A percentile compares a stretch with the other conserved stretches of the same genome.
Evolutionary conservation across 73 alveolate genomes (phyloP).

Genomic region (Stentor roeselii): DNA sequence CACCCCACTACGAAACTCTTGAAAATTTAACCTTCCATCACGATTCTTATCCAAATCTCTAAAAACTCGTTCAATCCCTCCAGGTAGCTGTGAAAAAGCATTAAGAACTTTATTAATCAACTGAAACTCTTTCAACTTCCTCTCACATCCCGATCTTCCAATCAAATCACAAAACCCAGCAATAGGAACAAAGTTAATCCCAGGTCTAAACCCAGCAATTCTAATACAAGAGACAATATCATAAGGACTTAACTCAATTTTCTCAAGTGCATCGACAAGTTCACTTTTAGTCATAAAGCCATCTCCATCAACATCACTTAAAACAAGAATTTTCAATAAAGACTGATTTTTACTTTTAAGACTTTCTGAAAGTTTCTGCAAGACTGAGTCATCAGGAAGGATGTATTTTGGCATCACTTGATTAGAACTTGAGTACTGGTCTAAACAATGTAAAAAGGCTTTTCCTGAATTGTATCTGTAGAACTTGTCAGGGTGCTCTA

Average conservation of each 20-base stretch:
- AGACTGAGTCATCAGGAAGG: neutral
- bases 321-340: neutral
- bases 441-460: neutral
- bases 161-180: neutral
- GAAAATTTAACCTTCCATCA: neutral
- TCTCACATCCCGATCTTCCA: neutral
- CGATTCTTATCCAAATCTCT: neutral
- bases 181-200: neutral
- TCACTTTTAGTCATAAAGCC: neutral
- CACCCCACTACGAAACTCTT: neutral
- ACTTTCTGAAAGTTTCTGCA: neutral
- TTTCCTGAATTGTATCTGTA: neutral
- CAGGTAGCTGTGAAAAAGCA: neutral
- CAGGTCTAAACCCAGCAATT: slow-evolving; percentile 25
- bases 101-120: neutral
- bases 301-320: neutral
- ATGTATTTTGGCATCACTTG: neutral
- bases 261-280: neutral
- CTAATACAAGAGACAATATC: neutral
- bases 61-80: neutral
- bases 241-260: slow-evolving; percentile 3
- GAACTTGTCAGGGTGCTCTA: neutral
- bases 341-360: neutral
- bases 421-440: neutral
- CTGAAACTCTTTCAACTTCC: neutral